Evolutionary conservation across 139 green algal species (phyloP).

Genomic region (Edaphochlamys debaryana): DNA sequence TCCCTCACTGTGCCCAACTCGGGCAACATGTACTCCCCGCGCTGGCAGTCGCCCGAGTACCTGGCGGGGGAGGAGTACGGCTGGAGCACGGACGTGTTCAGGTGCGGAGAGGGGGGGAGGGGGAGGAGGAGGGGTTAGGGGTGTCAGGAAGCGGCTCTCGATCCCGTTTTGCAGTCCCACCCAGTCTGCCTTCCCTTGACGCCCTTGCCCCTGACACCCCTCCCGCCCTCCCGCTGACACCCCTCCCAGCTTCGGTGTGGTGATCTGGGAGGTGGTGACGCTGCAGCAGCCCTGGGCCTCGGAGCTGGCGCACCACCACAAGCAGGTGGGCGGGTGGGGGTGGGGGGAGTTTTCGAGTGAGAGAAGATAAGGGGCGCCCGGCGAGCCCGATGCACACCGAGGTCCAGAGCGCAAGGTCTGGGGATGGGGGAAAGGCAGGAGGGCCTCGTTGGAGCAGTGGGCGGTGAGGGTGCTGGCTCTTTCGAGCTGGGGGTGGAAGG

Average conservation of each 20-base stretch:
- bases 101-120: neutral
- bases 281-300: constrained; percentile 10
- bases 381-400: no score
- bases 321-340: neutral
- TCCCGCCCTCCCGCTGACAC: neutral
- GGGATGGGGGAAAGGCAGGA: no score
- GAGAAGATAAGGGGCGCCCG: no score
- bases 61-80: constrained; percentile 35
- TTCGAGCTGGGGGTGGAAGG: neutral
- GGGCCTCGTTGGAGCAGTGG: no score
- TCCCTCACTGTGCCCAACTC: constrained; percentile 17
- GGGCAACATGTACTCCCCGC: constrained; percentile 20
- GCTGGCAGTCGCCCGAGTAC: constrained; percentile 66
- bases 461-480: neutral
- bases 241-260: constrained; percentile 3
- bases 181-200: no score
- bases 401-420: no score
- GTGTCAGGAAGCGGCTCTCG: no score
- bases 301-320: neutral
- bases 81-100: neutral
- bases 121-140: no score
- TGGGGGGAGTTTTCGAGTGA: neutral
- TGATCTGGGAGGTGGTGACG: constrained; percentile 36
- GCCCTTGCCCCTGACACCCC: no score
- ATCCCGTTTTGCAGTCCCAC: no score